These are phyloP conservation scores for Aspergillus haitiensis DNA, from an alignment of 495 filamentous ascomycete genomes.

Conservation along the genomic window DNA sequence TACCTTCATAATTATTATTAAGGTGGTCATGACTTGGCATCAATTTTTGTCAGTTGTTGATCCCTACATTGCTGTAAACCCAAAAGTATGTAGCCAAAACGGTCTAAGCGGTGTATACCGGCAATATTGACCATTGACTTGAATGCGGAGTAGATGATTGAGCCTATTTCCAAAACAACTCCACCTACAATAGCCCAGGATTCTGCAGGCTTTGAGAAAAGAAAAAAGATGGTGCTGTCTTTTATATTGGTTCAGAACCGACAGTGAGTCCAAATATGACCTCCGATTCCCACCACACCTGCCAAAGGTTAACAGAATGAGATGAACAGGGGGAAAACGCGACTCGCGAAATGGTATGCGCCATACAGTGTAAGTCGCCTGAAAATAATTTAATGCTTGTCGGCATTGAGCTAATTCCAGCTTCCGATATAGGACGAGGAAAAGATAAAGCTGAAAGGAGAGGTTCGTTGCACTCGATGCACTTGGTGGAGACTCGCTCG, in stretches of 20 bases:
- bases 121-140: conserved; percentile 39
- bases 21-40: too few relatives aligned
- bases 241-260: conserved; percentile 97
- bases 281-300: background rate
- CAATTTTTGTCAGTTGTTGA: too few relatives aligned
- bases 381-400: background rate
- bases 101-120: conserved; percentile 29
- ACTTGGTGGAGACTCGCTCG: background rate
- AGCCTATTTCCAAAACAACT: background rate
- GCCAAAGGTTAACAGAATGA: conserved; percentile 18
- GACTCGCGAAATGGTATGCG: conserved; percentile 97
- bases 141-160: conserved; percentile 14
- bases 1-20: too few relatives aligned
- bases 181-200: background rate
- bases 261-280: conserved; percentile 59
- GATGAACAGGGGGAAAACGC: conserved; percentile 83
- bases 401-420: conserved; percentile 1
- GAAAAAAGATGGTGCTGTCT: conserved; percentile 71
- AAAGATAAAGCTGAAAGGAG: conserved; percentile 94
- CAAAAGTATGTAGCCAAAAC: too few relatives aligned
- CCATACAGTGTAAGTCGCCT: conserved; percentile 71
- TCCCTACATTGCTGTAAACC: too few relatives aligned
- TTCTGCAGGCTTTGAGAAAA: conserved; percentile 20
- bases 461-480: conserved; percentile 46
- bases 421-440: conserved; percentile 68